A percentile compares a stretch with the other conserved stretches of the same genome.
These are phyloP conservation scores for Naganishia onofrii DNA, from an alignment of 768 basidiomycete genomes.

Conservation along the genomic window DNA sequence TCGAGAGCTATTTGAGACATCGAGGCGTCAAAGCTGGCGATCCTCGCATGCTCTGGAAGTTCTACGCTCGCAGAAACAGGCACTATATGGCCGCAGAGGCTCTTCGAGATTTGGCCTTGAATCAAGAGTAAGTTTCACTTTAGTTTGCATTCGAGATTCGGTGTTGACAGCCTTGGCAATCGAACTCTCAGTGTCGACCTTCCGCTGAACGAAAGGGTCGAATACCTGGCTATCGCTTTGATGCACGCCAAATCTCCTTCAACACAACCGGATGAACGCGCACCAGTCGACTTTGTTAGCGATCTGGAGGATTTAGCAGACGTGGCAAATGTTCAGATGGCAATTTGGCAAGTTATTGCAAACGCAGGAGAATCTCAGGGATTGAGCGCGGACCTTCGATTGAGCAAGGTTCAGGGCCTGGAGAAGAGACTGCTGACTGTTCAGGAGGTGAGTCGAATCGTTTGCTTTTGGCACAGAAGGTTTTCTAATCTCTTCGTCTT, in stretches of 20 bases:
- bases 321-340: conserved; percentile 94
- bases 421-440: conserved; percentile 15
- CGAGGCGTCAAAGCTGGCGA: conserved; percentile 15
- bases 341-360: conserved; percentile 65
- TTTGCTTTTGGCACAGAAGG: background rate
- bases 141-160: background rate
- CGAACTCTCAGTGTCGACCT: conserved; percentile 39
- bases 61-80: conserved; percentile 87
- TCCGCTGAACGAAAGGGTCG: conserved; percentile 69
- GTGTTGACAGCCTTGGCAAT: background rate
- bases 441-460: conserved; percentile 14
- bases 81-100: conserved; percentile 84
- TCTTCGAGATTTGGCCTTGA: conserved; percentile 72
- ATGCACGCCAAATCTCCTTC: conserved; percentile 95
- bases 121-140: conserved; percentile 65
- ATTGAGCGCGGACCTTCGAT: conserved; percentile 13
- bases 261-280: conserved; percentile 73
- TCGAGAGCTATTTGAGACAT: conserved; percentile 30
- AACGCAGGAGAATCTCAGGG: conserved; percentile 24
- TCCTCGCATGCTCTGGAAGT: conserved; percentile 83
- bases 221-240: conserved; percentile 89
- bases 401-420: conserved; percentile 22
- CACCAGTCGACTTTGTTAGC: conserved; percentile 91
- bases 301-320: conserved; percentile 94
- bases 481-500: background rate